Evolutionary conservation across 805 yeast species (phyloP), one percentile per base, ranked within the genome.

Genomic region (Candida sakaeoensis): DNA sequence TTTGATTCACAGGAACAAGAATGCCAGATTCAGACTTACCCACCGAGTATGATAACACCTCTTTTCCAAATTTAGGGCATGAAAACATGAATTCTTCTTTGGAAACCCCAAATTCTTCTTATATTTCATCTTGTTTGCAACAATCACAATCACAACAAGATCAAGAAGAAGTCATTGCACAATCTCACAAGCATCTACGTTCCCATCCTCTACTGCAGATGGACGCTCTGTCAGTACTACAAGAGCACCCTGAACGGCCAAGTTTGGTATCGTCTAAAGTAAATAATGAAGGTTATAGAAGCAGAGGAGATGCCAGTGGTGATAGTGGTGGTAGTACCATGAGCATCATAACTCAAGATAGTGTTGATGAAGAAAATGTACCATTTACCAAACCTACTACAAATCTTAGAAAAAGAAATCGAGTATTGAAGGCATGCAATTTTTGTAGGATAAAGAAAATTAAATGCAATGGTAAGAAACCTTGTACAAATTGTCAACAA

Each of bases 381-480:
- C 23, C 37, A 12, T 9, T 15, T n/a, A n/a, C n/a, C n/a, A 23
- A 18, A 6, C 13, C 33, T 6, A 12, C 27, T 5, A 13, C 13
- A n/a, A 27, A 18, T 26, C 36, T 8, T 3, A 44, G 47, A 19
- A 53, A 48, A 16, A 45, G 50, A 26, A 50, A 45, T 31, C 31
- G 61, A 21, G 51, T 57, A 2, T 39, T 52, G 16, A 52, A 50
- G 5, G 68, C 68, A n/a, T 62, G 68, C 42, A 61, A 58, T 29
- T 47, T 49, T 4, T 62, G 68, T 44, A 51, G 68, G 1, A 45
- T 51, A 10, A 60, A 60, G 48, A 62, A 61, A 42, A 58, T 61
- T 29, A 60, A 57, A 39, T 62, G 68, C 42, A 55, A 58, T 40
- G 68, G 68, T 1, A 41, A 35, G 4, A 37, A 24, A 7, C 67